Percentiles rank a stretch among this genome's conserved stretches.
These are phyloP conservation scores for Pontederia crassipes DNA, from an alignment of 176 grass and related monocot genomes.

Conservation along the genomic window DNA sequence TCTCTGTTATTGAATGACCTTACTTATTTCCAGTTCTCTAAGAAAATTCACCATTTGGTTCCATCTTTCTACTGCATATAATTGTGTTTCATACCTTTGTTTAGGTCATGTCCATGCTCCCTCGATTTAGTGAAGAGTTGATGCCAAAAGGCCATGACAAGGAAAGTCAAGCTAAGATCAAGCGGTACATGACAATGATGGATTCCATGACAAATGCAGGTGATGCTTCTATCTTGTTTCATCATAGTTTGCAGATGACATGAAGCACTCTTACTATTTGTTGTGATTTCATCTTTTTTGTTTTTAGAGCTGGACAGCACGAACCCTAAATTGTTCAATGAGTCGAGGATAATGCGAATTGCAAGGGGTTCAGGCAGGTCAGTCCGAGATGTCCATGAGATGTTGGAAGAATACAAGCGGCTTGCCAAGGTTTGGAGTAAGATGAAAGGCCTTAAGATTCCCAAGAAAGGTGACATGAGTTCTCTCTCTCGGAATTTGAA, in stretches of 20 bases:
- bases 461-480: conserved; percentile 85
- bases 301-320: conserved; percentile 71
- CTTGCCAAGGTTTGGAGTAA: conserved; percentile 88
- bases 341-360: conserved; percentile 53
- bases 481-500: conserved; percentile 59
- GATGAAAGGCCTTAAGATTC: conserved; percentile 80
- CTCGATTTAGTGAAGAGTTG: conserved; percentile 74
- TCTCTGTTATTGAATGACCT: too few species aligned
- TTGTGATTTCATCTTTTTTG: background rate
- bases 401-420: conserved; percentile 88
- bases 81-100: background rate
- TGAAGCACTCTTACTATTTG: background rate
- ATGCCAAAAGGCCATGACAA: conserved; percentile 97
- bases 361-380: conserved; percentile 62
- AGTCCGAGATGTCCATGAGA: conserved; percentile 68
- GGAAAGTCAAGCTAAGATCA: conserved; percentile 92
- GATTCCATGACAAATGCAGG: conserved; percentile 95
- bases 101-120: conserved; percentile 90
- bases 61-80: too few species aligned
- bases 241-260: too few species aligned
- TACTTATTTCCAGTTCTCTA: too few species aligned
- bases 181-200: conserved; percentile 98
- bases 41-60: too few species aligned
- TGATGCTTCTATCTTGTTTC: conserved; percentile 7
- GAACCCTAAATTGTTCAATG: conserved; percentile 79